phyloP scores from a whole-genome alignment of 768 basidiomycete genomes.

The Zangia roseola region DNA sequence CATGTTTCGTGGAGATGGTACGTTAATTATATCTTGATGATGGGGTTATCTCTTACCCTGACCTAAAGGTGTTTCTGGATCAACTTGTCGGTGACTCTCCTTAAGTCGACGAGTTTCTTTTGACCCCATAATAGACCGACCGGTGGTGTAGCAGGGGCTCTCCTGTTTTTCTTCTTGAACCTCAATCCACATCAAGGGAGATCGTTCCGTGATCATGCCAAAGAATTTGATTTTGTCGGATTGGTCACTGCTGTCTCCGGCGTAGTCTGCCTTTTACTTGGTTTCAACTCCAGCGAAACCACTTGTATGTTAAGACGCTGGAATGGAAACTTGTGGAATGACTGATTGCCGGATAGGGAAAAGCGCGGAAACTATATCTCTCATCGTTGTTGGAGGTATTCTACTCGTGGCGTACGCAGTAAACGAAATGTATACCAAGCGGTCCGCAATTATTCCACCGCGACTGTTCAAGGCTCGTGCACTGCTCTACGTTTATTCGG shows the following conservation, averaged over 20 bases:
- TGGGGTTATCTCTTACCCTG: not conserved
- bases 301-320: slow-evolving; percentile 23
- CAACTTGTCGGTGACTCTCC: slow-evolving; percentile 28
- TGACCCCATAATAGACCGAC: slow-evolving; percentile 30
- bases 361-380: slow-evolving; percentile 33
- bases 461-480: slow-evolving; percentile 35
- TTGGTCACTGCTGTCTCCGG: slow-evolving; percentile 34
- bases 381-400: slow-evolving; percentile 34
- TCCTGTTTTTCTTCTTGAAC: slow-evolving; percentile 36
- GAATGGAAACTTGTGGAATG: not conserved
- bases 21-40: slow-evolving; percentile 8
- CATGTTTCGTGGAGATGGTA: slow-evolving; percentile 41
- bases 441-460: slow-evolving; percentile 39
- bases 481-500: not conserved
- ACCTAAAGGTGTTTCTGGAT: slow-evolving; percentile 36
- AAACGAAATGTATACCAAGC: slow-evolving; percentile 36
- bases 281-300: slow-evolving; percentile 36
- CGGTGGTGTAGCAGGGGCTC: slow-evolving; percentile 30
- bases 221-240: slow-evolving; percentile 42
- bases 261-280: slow-evolving; percentile 38
- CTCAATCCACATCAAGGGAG: slow-evolving; percentile 34
- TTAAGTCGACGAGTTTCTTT: not conserved
- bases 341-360: slow-evolving; percentile 24
- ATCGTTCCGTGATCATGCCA: slow-evolving; percentile 30
- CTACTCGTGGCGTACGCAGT: slow-evolving; percentile 29